Evolutionary conservation across 129 eudicot genomes (phyloP).

Genomic region (Saussurea involucrata): DNA sequence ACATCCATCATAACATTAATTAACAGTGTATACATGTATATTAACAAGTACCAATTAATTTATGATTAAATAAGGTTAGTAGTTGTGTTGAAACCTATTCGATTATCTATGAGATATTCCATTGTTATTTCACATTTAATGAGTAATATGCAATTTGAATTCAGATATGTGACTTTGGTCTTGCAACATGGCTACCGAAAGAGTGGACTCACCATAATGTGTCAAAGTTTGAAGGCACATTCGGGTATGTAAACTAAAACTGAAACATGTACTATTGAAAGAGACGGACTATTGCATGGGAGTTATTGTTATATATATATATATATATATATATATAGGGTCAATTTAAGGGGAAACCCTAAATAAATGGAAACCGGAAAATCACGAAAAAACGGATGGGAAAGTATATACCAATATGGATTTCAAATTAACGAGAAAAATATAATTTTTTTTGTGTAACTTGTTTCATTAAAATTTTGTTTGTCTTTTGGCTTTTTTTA

Average conservation of each 20-base stretch:
- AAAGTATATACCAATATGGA: no score
- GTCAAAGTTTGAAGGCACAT: constrained; percentile 83
- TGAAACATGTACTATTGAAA: background rate
- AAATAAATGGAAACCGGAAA: no score
- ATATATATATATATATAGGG: no score
- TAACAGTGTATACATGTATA: background rate
- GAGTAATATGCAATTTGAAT: constrained; percentile 15
- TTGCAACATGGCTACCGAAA: constrained; percentile 84
- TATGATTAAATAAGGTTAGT: background rate
- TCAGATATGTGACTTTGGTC: constrained; percentile 90
- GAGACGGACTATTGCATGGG: background rate
- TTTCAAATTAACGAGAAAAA: no score
- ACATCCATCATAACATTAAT: no score
- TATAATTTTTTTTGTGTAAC: no score
- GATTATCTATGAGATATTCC: background rate
- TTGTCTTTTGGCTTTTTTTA: no score
- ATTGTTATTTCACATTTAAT: background rate
- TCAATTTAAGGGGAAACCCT: no score
- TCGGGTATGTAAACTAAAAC: constrained; percentile 52
- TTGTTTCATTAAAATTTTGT: no score
- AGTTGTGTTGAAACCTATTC: no score
- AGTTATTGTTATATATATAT: background rate
- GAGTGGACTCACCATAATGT: constrained; percentile 72
- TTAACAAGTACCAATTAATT: background rate
- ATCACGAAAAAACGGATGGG: no score